phyloP scores from a whole-genome alignment of 83 land plant genomes.

The Picea abies region DNA sequence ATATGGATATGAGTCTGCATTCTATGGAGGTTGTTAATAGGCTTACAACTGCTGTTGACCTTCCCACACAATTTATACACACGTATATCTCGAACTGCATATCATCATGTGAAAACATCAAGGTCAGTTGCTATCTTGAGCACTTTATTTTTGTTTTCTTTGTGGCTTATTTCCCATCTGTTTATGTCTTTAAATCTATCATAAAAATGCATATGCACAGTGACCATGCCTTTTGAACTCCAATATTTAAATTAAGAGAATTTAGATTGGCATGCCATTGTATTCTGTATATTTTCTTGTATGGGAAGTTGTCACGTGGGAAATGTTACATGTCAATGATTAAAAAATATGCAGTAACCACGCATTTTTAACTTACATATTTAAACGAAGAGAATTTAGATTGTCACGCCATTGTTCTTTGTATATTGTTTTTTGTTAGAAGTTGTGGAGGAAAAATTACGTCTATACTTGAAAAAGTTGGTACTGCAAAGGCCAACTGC shows the following conservation, averaged over 20 bases:
- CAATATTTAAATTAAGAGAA: background rate
- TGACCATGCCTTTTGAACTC: background rate
- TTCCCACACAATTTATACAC: slow-evolving; percentile 91
- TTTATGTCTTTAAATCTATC: background rate
- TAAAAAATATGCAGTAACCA: too few species aligned
- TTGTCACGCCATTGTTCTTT: too few species aligned
- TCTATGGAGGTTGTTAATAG: slow-evolving; percentile 99
- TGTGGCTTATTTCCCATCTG: background rate
- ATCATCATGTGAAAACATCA: slow-evolving; percentile 80
- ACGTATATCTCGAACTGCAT: slow-evolving; percentile 95
- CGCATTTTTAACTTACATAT: too few species aligned
- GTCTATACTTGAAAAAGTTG: background rate
- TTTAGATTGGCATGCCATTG: background rate
- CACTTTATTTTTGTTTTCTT: background rate
- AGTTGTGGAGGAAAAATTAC: too few species aligned
- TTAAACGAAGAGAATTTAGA: too few species aligned
- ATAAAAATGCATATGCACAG: slow-evolving; percentile 2
- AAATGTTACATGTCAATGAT: too few species aligned
- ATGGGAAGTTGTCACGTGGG: too few species aligned
- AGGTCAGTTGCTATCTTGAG: slow-evolving; percentile 53
- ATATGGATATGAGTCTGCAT: slow-evolving; percentile 98
- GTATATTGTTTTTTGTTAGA: too few species aligned
- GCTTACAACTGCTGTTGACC: slow-evolving; percentile 92
- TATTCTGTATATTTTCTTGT: background rate
- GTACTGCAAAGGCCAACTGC: background rate